Evolutionary conservation across 2,329 filamentous ascomycete genomes (phyloP).

Genomic region (Epichloe sp.): DNA sequence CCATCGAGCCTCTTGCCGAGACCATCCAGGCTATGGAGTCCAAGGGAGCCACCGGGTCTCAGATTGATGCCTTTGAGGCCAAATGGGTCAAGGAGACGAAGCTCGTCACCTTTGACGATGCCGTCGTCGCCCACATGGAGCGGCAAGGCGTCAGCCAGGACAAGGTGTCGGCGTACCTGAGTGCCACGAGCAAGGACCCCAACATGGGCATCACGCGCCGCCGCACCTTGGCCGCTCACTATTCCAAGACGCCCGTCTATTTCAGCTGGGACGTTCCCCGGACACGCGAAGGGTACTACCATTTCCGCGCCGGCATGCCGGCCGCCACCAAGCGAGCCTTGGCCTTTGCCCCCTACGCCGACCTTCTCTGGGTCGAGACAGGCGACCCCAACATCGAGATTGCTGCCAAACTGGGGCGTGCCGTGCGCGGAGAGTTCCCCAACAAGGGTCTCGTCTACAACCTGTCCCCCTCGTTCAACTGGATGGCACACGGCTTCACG

Average conservation of each 20-base stretch:
- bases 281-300: conserved; percentile 88
- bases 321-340: conserved; percentile 89
- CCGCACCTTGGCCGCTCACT: conserved; percentile 54
- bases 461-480: conserved; percentile 93
- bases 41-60: conserved; percentile 58
- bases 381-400: conserved; percentile 75
- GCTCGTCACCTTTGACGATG: conserved; percentile 86
- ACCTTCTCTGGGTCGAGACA: conserved; percentile 95
- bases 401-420: conserved; percentile 58
- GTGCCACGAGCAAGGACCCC: conserved; percentile 46
- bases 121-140: conserved; percentile 62
- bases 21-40: conserved; percentile 83
- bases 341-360: conserved; percentile 81
- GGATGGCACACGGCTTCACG: conserved; percentile 89
- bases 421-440: conserved; percentile 57
- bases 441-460: conserved; percentile 94
- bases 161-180: conserved; percentile 55
- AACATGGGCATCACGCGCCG: conserved; percentile 70
- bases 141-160: conserved; percentile 49
- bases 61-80: conserved; percentile 79
- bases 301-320: conserved; percentile 70
- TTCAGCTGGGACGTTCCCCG: conserved; percentile 90
- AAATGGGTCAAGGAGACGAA: conserved; percentile 78
- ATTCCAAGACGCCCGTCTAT: conserved; percentile 54
- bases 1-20: conserved; percentile 73